These are phyloP conservation scores for Serendipita sp. DNA, from an alignment of 768 basidiomycete genomes.

Conservation along the genomic window DNA sequence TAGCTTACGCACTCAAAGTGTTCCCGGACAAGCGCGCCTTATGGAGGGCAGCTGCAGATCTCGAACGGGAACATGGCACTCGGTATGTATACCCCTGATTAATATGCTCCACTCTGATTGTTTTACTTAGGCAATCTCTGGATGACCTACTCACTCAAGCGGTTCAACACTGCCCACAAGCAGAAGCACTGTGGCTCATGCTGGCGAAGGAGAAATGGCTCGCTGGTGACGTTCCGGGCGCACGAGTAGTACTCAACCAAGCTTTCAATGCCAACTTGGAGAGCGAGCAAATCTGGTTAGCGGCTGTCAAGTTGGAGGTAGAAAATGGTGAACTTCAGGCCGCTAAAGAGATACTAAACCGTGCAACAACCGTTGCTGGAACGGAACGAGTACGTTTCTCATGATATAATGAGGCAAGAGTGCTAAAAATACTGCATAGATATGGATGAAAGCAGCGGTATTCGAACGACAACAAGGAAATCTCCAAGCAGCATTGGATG, in stretches of 20 bases:
- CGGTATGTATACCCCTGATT: conserved; percentile 27
- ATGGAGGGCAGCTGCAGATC: conserved; percentile 82
- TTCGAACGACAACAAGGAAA: conserved; percentile 85
- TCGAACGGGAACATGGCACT: conserved; percentile 83
- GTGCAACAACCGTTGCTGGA: conserved; percentile 79
- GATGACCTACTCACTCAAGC: conserved; percentile 69
- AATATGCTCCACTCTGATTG: conserved; percentile 7
- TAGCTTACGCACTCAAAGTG: conserved; percentile 81
- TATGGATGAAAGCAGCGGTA: conserved; percentile 98
- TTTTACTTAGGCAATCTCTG: conserved; percentile 43
- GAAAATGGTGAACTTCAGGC: conserved; percentile 84
- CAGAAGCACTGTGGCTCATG: conserved; percentile 96
- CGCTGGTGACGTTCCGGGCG: conserved; percentile 73
- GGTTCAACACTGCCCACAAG: conserved; percentile 82
- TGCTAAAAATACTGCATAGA: conserved; percentile 29
- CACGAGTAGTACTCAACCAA: conserved; percentile 70
- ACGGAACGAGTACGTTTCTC: conserved; percentile 58
- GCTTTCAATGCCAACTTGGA: conserved; percentile 93
- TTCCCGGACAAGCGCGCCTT: conserved; percentile 74
- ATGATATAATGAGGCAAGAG: background rate
- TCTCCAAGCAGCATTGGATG: conserved; percentile 53
- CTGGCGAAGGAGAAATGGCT: conserved; percentile 96
- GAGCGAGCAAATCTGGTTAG: conserved; percentile 94
- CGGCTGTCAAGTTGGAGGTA: conserved; percentile 90
- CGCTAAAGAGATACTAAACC: conserved; percentile 69